These are phyloP conservation scores for Moricandia moricandioides DNA, from an alignment of 345 rosid genomes.

Conservation along the genomic window DNA sequence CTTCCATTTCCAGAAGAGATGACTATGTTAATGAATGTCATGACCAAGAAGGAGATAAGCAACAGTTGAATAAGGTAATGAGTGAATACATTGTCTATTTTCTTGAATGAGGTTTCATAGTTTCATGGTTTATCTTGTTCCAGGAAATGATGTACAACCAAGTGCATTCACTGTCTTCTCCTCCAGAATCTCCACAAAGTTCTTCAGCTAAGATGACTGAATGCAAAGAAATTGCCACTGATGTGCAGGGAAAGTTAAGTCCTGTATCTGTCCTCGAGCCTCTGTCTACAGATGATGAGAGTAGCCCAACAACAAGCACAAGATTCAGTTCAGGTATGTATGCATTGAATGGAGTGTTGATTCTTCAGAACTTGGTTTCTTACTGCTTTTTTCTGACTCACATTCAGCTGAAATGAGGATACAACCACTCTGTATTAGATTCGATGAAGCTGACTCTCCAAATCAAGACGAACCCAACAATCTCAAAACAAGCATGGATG, in stretches of 20 bases:
- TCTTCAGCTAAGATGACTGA: constrained; percentile 43
- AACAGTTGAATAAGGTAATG: constrained; percentile 36
- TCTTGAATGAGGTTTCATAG: neutral
- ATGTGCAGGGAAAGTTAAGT: constrained; percentile 62
- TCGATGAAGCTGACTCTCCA: constrained; percentile 59
- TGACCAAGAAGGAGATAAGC: constrained; percentile 22
- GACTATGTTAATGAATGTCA: constrained; percentile 18
- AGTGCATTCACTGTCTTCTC: constrained; percentile 28
- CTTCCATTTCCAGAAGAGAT: constrained; percentile 22
- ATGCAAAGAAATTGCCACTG: constrained; percentile 44
- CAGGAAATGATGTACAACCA: constrained; percentile 45
- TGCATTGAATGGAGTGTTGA: constrained; percentile 10
- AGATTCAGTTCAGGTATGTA: constrained; percentile 56
- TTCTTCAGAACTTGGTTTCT: constrained; percentile 22
- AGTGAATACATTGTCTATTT: neutral
- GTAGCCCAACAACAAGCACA: constrained; percentile 59
- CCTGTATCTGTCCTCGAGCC: constrained; percentile 90
- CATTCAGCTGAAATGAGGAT: constrained; percentile 53
- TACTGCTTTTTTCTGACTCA: constrained; percentile 28
- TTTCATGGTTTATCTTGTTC: constrained; percentile 26
- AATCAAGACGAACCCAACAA: constrained; percentile 38
- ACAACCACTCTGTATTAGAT: constrained; percentile 56
- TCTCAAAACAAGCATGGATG: constrained; percentile 44
- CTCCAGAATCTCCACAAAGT: constrained; percentile 33
- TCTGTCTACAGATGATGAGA: constrained; percentile 58